Evolutionary conservation across 306 rosid genomes (phyloP).

Genomic region (Medicago truncatula): MtrunA17r5.0-ANR NC_053048.1:48321501-48322000

Average conservation of each 20-base stretch:
- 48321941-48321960: constrained; percentile 76
- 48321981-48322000: constrained; percentile 50
- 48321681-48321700: constrained; percentile 56
- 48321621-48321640: no score
- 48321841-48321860: background rate
- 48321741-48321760: constrained; percentile 31
- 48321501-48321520: constrained; percentile 56
- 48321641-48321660: no score
- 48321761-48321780: constrained; percentile 21
- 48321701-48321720: constrained; percentile 55
- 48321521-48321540: constrained; percentile 43
- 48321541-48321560: background rate
- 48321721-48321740: constrained; percentile 55
- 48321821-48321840: background rate
- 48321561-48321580: background rate
- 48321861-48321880: no score
- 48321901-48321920: constrained; percentile 66
- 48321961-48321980: constrained; percentile 51
- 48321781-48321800: background rate
- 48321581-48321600: background rate
- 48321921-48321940: constrained; percentile 80
- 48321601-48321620: no score
- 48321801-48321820: no score
- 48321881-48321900: constrained; percentile 43
- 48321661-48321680: constrained; percentile 21